Evolutionary conservation across 208 protist species (phyloP), one percentile per base, ranked within the genome.

Genomic region (Porcisia hertigi): DNA sequence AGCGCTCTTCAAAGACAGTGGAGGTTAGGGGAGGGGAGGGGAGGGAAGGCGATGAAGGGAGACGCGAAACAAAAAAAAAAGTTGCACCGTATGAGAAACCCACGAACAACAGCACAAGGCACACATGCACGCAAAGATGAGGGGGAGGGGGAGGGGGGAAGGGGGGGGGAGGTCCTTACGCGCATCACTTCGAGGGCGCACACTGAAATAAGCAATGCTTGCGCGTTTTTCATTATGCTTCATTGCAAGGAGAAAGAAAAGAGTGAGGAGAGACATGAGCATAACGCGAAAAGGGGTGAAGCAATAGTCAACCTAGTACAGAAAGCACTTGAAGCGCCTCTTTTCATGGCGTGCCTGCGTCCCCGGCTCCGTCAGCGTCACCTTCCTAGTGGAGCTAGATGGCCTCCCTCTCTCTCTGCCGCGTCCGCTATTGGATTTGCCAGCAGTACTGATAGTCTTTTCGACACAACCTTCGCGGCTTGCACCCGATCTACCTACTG

Each of bases 321-420:
- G 62, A 0, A 60, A 66, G 69, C 72, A 80, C 69, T 71, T 82
- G 59, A 72, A 75, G 0, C 58, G 71, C 69, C 77, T 82, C 34
- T 82, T 82, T 67, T 64, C 71, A n/a, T 74, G 73, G 14, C 55
- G 73, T 16, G 57, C 43, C 34, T 47, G 67, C 34, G 16, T 11
- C 9, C 69, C 57, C 1, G 49, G n/a, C 52, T 82, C 78, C 45
- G 34, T 78, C 41, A 82, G 69, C 5, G 67, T 63, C 14, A 82
- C 78, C 20, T 71, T 78, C 6, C 69, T 76, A 53, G 74, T 82
- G 23, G 41, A 1, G 18, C 49, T 34, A 0, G 58, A 23, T 7
- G 30, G n/a, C 58, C 62, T 77, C 20, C 59, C 58, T 41, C 58
- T 77, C 11, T 65, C 52, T 34, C 65, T 82, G 0, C n/a, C 55